Conservation (phyloP, 345 rosid species). For the Microcos paniculata region DNA sequence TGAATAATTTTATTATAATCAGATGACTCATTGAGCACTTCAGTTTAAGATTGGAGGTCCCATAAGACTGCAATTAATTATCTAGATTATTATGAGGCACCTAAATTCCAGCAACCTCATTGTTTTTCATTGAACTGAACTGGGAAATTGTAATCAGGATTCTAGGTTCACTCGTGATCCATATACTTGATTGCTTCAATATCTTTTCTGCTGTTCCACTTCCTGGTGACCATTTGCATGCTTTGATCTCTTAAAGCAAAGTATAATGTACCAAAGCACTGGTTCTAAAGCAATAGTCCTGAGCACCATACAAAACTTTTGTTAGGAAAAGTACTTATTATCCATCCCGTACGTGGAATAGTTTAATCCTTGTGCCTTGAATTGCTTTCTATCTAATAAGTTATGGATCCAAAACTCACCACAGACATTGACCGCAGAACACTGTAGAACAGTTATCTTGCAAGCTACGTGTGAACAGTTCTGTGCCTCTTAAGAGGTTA, state of each 20-base stretch:
- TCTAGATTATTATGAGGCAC: constrained; percentile 30
- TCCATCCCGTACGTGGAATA: background rate
- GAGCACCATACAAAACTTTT: background rate
- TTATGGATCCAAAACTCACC: background rate
- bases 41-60: constrained; percentile 22
- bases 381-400: constrained; percentile 6
- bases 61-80: constrained; percentile 7
- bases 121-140: background rate
- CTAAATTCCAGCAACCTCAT: constrained; percentile 26
- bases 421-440: background rate
- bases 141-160: background rate
- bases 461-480: constrained; percentile 14
- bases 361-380: background rate
- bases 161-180: background rate
- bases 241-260: background rate
- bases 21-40: constrained; percentile 42
- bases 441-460: background rate
- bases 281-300: background rate
- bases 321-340: background rate
- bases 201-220: background rate
- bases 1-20: constrained; percentile 16
- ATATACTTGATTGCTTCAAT: background rate
- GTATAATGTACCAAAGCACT: background rate
- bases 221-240: background rate
- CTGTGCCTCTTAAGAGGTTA: constrained; percentile 6